phyloP scores from a whole-genome alignment of 768 basidiomycete species.

The Mycena rosella region DNA sequence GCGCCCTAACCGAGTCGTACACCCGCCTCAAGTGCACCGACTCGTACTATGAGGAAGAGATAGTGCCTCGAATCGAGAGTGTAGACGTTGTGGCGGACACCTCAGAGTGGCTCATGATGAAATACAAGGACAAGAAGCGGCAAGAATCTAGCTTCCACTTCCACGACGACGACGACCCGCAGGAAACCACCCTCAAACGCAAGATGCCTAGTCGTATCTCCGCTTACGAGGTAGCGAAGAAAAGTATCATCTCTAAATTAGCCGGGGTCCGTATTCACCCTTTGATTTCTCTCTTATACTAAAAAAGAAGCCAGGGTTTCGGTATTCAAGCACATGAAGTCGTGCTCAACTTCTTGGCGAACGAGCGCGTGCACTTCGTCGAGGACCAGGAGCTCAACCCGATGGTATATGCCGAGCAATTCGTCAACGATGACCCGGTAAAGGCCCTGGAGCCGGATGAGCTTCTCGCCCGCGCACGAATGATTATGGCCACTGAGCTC shows the following conservation, averaged over 20 bases:
- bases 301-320: conserved; percentile 71
- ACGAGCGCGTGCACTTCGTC: conserved; percentile 72
- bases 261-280: conserved; percentile 72
- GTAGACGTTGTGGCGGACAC: conserved; percentile 93
- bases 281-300: neutral
- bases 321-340: conserved; percentile 87
- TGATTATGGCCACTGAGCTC: conserved; percentile 91
- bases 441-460: conserved; percentile 75
- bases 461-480: conserved; percentile 77
- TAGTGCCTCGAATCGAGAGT: conserved; percentile 76
- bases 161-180: conserved; percentile 76
- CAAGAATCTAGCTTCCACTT: conserved; percentile 73
- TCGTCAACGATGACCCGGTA: conserved; percentile 74
- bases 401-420: conserved; percentile 87
- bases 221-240: conserved; percentile 87
- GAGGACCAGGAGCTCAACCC: conserved; percentile 90
- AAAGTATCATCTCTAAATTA: conserved; percentile 79
- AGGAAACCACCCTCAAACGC: conserved; percentile 66
- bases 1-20: conserved; percentile 74
- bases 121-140: conserved; percentile 82
- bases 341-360: conserved; percentile 83
- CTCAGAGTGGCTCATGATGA: conserved; percentile 91
- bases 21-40: conserved; percentile 76
- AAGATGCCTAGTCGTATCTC: conserved; percentile 90
- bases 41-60: conserved; percentile 80